Evolutionary conservation across 129 eudicot genomes (phyloP).

Genomic region (Flaveria linearis): DNA sequence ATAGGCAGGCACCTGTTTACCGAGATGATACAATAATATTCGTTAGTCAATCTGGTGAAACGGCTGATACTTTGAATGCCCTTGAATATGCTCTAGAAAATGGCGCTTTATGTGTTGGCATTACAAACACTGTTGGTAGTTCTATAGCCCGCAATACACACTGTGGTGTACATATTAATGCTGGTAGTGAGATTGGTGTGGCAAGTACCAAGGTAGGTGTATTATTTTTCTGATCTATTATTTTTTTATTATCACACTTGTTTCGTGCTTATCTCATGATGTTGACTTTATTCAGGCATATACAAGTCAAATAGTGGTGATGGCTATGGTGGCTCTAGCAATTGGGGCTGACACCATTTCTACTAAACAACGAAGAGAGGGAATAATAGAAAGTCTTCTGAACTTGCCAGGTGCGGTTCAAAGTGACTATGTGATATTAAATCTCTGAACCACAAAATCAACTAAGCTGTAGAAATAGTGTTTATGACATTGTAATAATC

Average conservation of each 20-base stretch:
- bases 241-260: neutral
- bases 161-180: slow-evolving; percentile 96
- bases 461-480: neutral
- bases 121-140: slow-evolving; percentile 98
- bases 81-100: slow-evolving; percentile 87
- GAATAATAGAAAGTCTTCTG: slow-evolving; percentile 72
- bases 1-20: slow-evolving; percentile 91
- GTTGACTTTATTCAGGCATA: slow-evolving; percentile 63
- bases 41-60: slow-evolving; percentile 99
- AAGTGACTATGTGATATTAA: neutral
- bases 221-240: neutral
- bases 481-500: no score
- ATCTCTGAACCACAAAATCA: neutral
- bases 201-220: slow-evolving; percentile 90
- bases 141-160: slow-evolving; percentile 94
- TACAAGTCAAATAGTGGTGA: slow-evolving; percentile 96
- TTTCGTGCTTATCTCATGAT: slow-evolving; percentile 15
- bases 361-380: slow-evolving; percentile 83
- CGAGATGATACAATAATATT: slow-evolving; percentile 93
- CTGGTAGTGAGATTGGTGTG: slow-evolving; percentile 98
- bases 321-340: slow-evolving; percentile 98
- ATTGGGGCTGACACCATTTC: slow-evolving; percentile 82
- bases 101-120: slow-evolving; percentile 98
- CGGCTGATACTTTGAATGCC: slow-evolving; percentile 93
- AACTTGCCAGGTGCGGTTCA: slow-evolving; percentile 65